phyloP scores from a whole-genome alignment of 805 yeast species.

The Phaffomyces thermotolerans region DNA sequence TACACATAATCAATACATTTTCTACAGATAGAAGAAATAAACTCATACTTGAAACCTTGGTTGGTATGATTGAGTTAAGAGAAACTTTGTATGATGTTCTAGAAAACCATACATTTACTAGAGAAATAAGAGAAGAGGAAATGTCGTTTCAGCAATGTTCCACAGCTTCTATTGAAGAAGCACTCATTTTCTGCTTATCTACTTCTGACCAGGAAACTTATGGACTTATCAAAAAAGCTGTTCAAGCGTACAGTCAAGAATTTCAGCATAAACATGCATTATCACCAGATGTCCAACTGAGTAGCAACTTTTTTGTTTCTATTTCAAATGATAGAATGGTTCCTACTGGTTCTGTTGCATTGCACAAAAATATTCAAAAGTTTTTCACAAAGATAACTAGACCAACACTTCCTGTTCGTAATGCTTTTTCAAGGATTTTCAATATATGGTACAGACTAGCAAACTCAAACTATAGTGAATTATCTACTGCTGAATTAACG shows the following conservation, averaged over 20 bases:
- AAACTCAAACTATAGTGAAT: conserved; percentile 15
- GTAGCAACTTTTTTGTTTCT: conserved; percentile 32
- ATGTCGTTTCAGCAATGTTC: conserved; percentile 26
- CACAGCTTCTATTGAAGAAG: conserved; percentile 40
- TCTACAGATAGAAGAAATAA: conserved; percentile 27
- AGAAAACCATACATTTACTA: conserved; percentile 20
- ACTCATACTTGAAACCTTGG: conserved; percentile 31
- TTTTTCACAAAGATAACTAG: conserved; percentile 21
- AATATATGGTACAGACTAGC: conserved; percentile 36
- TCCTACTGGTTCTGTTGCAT: conserved; percentile 65
- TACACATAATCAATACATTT: conserved; percentile 26
- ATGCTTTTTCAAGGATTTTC: conserved; percentile 40
- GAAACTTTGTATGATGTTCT: conserved; percentile 24
- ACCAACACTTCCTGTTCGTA: conserved; percentile 30
- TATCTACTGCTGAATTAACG: conserved; percentile 30
- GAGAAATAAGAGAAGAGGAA: conserved; percentile 22
- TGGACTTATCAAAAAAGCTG: conserved; percentile 36
- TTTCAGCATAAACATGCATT: conserved; percentile 11
- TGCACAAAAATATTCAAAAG: conserved; percentile 58
- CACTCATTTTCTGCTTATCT: conserved; percentile 43
- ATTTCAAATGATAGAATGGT: conserved; percentile 48
- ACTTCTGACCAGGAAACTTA: conserved; percentile 45
- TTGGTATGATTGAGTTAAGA: conserved; percentile 33
- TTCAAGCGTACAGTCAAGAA: conserved; percentile 24
- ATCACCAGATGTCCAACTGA: conserved; percentile 12